A percentile compares a stretch with the other conserved stretches of the same genome.
Evolutionary conservation across 208 protist species (phyloP).

Genomic region (Trypanosoma theileri): DNA sequence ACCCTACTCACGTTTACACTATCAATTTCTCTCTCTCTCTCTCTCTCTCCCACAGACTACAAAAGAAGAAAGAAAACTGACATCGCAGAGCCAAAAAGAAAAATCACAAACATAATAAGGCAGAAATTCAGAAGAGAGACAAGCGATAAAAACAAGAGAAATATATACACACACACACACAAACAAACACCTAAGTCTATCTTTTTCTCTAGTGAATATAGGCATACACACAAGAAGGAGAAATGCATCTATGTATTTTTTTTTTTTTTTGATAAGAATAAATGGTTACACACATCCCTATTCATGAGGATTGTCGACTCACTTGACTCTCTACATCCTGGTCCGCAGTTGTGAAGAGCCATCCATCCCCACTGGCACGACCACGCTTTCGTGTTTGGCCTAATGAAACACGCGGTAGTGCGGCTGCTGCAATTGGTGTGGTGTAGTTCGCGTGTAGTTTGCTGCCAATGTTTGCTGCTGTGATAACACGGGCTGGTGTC

Average conservation of each 20-base stretch:
- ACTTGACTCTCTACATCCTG: background rate
- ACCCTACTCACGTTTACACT: too few species aligned
- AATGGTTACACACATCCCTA: background rate
- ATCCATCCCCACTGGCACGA: conserved; percentile 14
- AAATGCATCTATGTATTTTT: background rate
- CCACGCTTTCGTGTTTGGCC: conserved; percentile 11
- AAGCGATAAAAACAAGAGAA: too few species aligned
- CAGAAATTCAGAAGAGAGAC: too few species aligned
- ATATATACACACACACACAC: conserved; percentile 4
- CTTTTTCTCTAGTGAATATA: too few species aligned
- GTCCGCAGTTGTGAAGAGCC: background rate
- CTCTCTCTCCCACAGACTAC: background rate
- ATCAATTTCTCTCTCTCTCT: too few species aligned
- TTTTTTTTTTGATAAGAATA: background rate
- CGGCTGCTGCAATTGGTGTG: background rate
- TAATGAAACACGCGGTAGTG: conserved; percentile 5
- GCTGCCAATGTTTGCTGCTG: conserved; percentile 7
- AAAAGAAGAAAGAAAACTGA: too few species aligned
- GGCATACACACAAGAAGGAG: too few species aligned
- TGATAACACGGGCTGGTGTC: conserved; percentile 27
- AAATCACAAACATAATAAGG: too few species aligned
- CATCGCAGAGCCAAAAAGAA: too few species aligned
- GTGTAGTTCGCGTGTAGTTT: conserved; percentile 22
- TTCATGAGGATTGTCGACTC: conserved; percentile 7
- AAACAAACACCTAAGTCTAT: background rate